phyloP scores from a whole-genome alignment of 257 asterid species.

The Nicotiana knightiana region DNA sequence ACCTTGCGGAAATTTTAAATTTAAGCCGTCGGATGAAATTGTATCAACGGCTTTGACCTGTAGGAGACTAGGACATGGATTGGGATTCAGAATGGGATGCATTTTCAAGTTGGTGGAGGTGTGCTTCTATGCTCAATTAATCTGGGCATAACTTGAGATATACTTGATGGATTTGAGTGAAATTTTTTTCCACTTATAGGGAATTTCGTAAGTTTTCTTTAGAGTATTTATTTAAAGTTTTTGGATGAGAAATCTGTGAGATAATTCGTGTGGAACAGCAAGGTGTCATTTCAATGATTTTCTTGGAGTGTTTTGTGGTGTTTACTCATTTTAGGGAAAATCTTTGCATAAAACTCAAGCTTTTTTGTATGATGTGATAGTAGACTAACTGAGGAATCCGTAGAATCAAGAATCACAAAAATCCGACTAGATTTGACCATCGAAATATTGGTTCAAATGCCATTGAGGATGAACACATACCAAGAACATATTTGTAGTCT shows the following conservation, averaged over 20 bases:
- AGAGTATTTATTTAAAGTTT: background rate
- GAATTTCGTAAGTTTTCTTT: conserved; percentile 46
- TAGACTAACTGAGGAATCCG: conserved; percentile 18
- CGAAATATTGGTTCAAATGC: conserved; percentile 17
- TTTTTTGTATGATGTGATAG: conserved; percentile 6
- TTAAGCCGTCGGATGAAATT: conserved; percentile 45
- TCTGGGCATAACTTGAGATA: conserved; percentile 29
- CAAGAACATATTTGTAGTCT: background rate
- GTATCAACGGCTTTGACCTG: conserved; percentile 47
- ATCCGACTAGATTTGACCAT: conserved; percentile 18
- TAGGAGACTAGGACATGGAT: conserved; percentile 28
- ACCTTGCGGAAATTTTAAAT: conserved; percentile 39
- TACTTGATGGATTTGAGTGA: conserved; percentile 20
- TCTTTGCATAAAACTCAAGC: background rate
- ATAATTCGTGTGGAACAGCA: conserved; percentile 18
- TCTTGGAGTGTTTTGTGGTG: conserved; percentile 23
- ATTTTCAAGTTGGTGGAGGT: conserved; percentile 25
- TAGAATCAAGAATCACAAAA: conserved; percentile 24
- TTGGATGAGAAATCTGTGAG: conserved; percentile 12
- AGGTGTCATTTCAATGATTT: conserved; percentile 38
- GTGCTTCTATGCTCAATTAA: conserved; percentile 63
- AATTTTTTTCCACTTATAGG: conserved; percentile 17
- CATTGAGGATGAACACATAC: conserved; percentile 53
- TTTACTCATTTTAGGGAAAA: conserved; percentile 23
- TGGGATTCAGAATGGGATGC: conserved; percentile 25